Evolutionary conservation across 371 early-diverging fungal species (phyloP).

Genomic region (Syncephalastrum sp.): DNA sequence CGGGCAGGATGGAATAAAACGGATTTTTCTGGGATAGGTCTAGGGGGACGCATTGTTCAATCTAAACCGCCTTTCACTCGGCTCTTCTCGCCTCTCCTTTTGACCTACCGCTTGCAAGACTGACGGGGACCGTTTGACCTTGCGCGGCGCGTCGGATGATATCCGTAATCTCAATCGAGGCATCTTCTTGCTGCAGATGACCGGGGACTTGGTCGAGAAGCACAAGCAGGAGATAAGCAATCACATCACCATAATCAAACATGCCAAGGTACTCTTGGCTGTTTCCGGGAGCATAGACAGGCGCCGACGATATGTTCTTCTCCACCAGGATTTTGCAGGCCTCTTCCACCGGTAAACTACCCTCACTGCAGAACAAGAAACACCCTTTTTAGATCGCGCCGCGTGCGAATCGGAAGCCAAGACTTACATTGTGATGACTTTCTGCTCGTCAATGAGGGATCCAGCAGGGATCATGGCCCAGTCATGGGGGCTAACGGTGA

Average conservation of each 20-base stretch:
- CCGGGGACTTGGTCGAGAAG: constrained; percentile 21
- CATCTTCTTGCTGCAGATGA: constrained; percentile 14
- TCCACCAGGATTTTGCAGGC: constrained; percentile 45
- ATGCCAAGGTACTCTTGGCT: constrained; percentile 67
- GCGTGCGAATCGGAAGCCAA: not conserved
- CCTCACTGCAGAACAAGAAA: constrained; percentile 28
- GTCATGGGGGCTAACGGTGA: constrained; percentile 53
- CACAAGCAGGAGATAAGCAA: constrained; percentile 43
- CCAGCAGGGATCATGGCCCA: constrained; percentile 59
- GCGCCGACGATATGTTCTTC: constrained; percentile 67
- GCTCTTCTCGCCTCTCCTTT: not conserved
- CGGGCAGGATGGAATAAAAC: constrained; percentile 77
- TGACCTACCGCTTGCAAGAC: constrained; percentile 53
- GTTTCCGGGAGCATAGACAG: constrained; percentile 62
- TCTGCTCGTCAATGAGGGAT: constrained; percentile 48
- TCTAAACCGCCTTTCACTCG: not conserved
- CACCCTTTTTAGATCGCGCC: not conserved
- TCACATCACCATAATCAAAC: constrained; percentile 85
- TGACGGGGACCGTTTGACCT: constrained; percentile 64
- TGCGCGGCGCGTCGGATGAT: constrained; percentile 55
- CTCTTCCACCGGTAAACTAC: constrained; percentile 44
- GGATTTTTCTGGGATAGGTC: constrained; percentile 85
- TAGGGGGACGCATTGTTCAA: constrained; percentile 1
- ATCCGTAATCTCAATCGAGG: constrained; percentile 56
- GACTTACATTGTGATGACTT: constrained; percentile 55